These are phyloP conservation scores for Penicillium crystallinum DNA, from an alignment of 495 filamentous ascomycete genomes.

Conservation along the genomic window DNA sequence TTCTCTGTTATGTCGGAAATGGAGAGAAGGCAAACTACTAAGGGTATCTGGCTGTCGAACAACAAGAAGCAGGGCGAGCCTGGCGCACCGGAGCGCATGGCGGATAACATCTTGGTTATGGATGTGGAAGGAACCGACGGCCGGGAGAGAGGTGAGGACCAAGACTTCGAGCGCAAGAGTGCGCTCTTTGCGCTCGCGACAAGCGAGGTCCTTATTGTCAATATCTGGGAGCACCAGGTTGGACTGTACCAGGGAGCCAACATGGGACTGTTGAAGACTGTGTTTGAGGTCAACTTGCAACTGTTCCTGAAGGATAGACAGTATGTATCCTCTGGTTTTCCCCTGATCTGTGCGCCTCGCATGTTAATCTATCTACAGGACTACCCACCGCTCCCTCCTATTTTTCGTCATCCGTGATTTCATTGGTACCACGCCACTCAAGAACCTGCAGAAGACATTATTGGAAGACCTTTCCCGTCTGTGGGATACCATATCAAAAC, in stretches of 20 bases:
- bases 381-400: conserved; percentile 82
- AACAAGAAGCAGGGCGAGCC: conserved; percentile 59
- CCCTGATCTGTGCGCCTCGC: conserved; percentile 1
- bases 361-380: conserved; percentile 45
- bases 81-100: conserved; percentile 55
- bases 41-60: conserved; percentile 98
- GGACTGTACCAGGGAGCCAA: conserved; percentile 97
- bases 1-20: conserved; percentile 95
- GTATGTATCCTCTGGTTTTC: conserved; percentile 44
- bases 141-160: conserved; percentile 92
- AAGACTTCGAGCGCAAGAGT: conserved; percentile 98
- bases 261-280: conserved; percentile 96
- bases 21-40: conserved; percentile 91
- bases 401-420: conserved; percentile 99
- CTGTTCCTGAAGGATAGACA: conserved; percentile 90
- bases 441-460: conserved; percentile 82
- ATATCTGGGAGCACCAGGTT: conserved; percentile 99
- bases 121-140: conserved; percentile 98
- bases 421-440: conserved; percentile 81
- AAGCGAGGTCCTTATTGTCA: conserved; percentile 96
- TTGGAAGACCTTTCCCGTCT: conserved; percentile 85
- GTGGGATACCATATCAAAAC: conserved; percentile 89
- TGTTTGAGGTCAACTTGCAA: conserved; percentile 97
- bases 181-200: conserved; percentile 95
- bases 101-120: conserved; percentile 97